These are phyloP conservation scores for Macrotyloma uniflorum DNA, from an alignment of 306 rosid genomes.

Conservation along the genomic window DNA sequence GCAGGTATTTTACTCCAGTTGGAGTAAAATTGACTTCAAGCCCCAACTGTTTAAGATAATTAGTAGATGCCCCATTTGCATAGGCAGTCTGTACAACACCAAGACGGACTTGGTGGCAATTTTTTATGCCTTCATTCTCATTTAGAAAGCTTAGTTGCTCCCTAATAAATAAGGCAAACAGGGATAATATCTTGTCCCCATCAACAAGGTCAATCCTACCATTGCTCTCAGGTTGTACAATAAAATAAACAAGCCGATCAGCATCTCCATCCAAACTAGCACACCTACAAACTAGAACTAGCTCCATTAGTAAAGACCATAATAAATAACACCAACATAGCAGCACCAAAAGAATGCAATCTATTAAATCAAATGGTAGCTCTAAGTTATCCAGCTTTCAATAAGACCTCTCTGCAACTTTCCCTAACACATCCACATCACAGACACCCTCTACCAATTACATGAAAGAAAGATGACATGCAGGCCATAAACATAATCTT, in stretches of 20 bases:
- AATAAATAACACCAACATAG: slow-evolving; percentile 23
- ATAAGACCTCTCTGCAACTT: neutral
- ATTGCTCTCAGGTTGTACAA: slow-evolving; percentile 57
- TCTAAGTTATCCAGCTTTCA: slow-evolving; percentile 1
- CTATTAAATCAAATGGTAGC: slow-evolving; percentile 26
- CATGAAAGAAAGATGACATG: neutral
- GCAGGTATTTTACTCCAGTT: slow-evolving; percentile 90
- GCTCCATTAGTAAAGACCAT: slow-evolving; percentile 29
- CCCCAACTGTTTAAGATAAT: slow-evolving; percentile 72
- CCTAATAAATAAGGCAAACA: slow-evolving; percentile 77
- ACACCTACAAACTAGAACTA: slow-evolving; percentile 84
- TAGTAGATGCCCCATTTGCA: slow-evolving; percentile 94
- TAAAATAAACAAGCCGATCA: slow-evolving; percentile 88
- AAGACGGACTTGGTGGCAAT: slow-evolving; percentile 52
- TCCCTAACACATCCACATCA: neutral
- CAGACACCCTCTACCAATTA: neutral
- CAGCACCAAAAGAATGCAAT: neutral
- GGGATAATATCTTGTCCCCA: slow-evolving; percentile 90
- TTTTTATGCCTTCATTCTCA: slow-evolving; percentile 41
- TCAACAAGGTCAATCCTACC: slow-evolving; percentile 71
- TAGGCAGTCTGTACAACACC: slow-evolving; percentile 94
- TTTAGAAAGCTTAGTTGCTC: slow-evolving; percentile 74
- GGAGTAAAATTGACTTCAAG: slow-evolving; percentile 83
- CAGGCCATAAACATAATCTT: neutral
- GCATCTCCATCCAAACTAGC: slow-evolving; percentile 99